Percentiles rank a stretch among this genome's conserved stretches.
Evolutionary conservation across 192 early-diverging fungal genomes (phyloP).

Genomic region (Backusella morwellensis): DNA sequence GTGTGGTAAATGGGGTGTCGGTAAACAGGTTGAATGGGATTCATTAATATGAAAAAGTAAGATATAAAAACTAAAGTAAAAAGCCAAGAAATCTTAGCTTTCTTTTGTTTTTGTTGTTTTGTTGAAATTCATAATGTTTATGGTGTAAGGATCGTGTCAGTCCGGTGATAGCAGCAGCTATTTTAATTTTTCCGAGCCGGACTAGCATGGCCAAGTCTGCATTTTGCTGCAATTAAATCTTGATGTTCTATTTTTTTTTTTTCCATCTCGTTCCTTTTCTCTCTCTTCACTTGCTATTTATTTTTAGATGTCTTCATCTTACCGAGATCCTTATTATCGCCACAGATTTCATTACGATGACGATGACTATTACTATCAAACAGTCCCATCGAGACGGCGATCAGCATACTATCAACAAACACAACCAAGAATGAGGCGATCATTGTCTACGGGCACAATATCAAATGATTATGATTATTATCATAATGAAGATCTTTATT

Average conservation of each 20-base stretch:
- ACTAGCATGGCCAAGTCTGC: neutral
- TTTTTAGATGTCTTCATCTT: neutral
- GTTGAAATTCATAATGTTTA: no score
- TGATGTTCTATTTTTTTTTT: neutral
- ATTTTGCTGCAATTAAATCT: neutral
- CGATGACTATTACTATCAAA: slow-evolving; percentile 1
- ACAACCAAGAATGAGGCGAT: neutral
- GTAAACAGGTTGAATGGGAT: neutral
- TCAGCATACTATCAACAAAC: neutral
- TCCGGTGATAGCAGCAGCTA: neutral
- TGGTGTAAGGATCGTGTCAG: neutral
- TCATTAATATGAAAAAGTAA: neutral
- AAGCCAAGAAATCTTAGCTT: neutral
- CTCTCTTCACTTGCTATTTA: neutral
- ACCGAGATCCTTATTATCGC: neutral
- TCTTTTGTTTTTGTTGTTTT: neutral
- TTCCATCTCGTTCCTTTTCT: neutral
- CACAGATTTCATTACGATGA: neutral
- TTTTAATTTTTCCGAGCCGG: neutral
- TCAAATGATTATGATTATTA: neutral
- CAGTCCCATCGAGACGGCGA: neutral
- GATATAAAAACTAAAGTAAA: neutral
- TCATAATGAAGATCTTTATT: neutral
- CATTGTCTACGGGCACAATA: neutral
- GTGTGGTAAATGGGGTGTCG: neutral